Conservation (phyloP, 2,329 filamentous ascomycete species). For the Cadophora malorum region DNA sequence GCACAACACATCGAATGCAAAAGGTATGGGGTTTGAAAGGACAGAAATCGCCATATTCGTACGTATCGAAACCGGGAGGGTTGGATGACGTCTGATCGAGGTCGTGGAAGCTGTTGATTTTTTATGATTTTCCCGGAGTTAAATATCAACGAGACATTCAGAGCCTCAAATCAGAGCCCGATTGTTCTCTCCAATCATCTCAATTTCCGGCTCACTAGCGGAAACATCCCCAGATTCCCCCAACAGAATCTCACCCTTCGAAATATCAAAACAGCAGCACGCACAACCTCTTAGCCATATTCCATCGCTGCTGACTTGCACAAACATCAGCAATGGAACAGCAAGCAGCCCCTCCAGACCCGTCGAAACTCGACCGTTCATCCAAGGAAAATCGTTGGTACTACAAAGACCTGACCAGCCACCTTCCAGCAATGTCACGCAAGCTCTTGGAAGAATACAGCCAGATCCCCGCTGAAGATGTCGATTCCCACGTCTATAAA, state of each 20-base stretch:
- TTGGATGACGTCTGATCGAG: background rate
- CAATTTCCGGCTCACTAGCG: background rate
- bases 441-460: conserved; percentile 35
- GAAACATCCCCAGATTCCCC: background rate
- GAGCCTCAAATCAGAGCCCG: background rate
- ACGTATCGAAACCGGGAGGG: background rate
- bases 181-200: background rate
- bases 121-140: background rate
- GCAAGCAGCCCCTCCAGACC: background rate
- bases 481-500: conserved; percentile 33
- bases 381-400: conserved; percentile 33
- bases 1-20: background rate
- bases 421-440: conserved; percentile 24
- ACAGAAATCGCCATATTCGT: background rate
- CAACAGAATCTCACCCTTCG: background rate
- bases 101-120: background rate
- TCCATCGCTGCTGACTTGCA: background rate
- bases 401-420: conserved; percentile 21
- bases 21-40: background rate
- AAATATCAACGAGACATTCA: background rate
- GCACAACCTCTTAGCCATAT: background rate
- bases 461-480: conserved; percentile 27
- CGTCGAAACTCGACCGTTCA: conserved; percentile 3
- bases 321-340: background rate
- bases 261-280: background rate